Evolutionary conservation across 2,329 filamentous ascomycete species (phyloP), one percentile per base, ranked within the genome.

Genomic region (Cladophialophora carrionii): DNA sequence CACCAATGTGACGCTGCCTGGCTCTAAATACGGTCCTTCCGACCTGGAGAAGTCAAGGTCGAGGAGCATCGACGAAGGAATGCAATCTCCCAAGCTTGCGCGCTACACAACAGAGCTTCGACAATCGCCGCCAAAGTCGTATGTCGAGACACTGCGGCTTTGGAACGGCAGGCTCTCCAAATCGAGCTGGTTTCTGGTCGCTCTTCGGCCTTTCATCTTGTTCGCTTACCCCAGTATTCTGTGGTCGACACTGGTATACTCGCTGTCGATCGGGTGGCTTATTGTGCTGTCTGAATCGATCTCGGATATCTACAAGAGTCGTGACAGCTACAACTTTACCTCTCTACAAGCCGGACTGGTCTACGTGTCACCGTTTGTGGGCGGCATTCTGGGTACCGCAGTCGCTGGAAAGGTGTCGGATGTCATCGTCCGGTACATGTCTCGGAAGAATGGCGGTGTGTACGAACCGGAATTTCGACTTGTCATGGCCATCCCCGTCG

Each of bases 381-480:
- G 92, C 14, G 92, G 91, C 7, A 84, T 98, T 4, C 82, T 97
- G 0, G 94, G 94, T n/a, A 96, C 93, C 0, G 92, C 89, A 0
- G 91, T 97, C 0, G 94, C 94, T 0, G 95, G 94, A 48, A 91
- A 90, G 73, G 84, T 96, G 12, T 95, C 90, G 3, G 95, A 98
- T 73, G 73, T 94, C 1, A 87, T 98, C 55, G 92, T 96, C 5
- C 87, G 87, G 59, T 88, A 82, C 64, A 92, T 98, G 89, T 85
- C 91, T 1, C 85, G 88, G 41, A 87, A 88, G 31, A 98, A 98
- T 71, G 92, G 91, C n/a, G 94, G 94, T 1, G 81, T 98, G 2
- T 98, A 97, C 75, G 94, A 98, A 76, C 94, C 94, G 0, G 94
- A 98, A 76, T 98, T 96, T 74, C 87, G 93, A 6, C 84, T 96